A percentile compares a stretch with the other conserved stretches of the same genome.
Evolutionary conservation across 78 protist species (phyloP).

Genomic region (Capsaspora owczarzaki): DNA sequence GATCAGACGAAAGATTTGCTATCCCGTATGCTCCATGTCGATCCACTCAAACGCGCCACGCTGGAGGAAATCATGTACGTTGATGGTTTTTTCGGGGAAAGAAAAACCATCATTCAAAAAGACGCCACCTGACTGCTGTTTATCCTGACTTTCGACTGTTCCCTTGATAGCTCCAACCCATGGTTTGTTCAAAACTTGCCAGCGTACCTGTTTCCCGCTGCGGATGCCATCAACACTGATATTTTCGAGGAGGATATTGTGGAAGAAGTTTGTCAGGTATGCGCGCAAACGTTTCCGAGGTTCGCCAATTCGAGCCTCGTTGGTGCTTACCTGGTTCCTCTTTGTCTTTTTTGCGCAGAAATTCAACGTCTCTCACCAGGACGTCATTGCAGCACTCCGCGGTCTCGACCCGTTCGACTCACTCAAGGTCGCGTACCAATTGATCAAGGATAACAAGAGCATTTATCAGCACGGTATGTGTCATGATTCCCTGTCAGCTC

Average conservation of each 20-base stretch:
- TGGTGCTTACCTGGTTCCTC: neutral
- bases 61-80: conserved; percentile 65
- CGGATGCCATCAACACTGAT: no score
- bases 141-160: neutral
- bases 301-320: neutral
- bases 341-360: neutral
- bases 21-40: conserved; percentile 84
- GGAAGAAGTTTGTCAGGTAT: neutral
- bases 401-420: neutral
- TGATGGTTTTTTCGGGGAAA: neutral
- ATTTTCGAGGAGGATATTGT: neutral
- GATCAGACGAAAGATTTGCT: conserved; percentile 74
- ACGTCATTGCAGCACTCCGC: neutral
- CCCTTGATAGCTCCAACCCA: conserved; percentile 9
- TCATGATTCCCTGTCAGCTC: neutral
- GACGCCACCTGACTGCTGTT: no score
- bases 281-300: neutral
- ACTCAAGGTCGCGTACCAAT: conserved; percentile 10
- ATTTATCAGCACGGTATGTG: neutral
- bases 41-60: conserved; percentile 88
- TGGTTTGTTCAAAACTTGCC: conserved; percentile 81
- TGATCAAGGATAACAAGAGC: neutral
- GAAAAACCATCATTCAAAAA: no score
- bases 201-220: conserved; percentile 30
- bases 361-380: neutral